A percentile compares a stretch with the other conserved stretches of the same genome.
Evolutionary conservation across 1,139 yeast species (phyloP).

Genomic region (Hemisphaericaspora subhashii): DNA sequence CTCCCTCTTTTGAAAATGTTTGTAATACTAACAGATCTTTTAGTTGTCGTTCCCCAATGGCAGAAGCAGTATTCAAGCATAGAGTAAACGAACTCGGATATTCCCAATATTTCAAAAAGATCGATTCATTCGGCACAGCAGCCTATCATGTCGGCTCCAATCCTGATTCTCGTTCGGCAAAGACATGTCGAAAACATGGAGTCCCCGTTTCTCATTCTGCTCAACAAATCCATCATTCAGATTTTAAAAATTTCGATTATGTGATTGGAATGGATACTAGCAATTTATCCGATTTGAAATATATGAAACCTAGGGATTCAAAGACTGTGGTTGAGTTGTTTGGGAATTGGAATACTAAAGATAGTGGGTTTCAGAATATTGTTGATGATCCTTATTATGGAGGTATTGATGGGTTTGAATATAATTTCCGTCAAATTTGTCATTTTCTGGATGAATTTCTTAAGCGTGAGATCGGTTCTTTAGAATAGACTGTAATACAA

Average conservation of each 20-base stretch:
- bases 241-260: conserved; percentile 75
- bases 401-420: conserved; percentile 77
- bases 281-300: conserved; percentile 59
- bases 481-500: too few species aligned
- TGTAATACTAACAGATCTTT: conserved; percentile 15
- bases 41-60: conserved; percentile 96
- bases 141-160: conserved; percentile 80
- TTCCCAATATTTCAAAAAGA: conserved; percentile 39
- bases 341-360: conserved; percentile 71
- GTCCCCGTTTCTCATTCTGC: conserved; percentile 77
- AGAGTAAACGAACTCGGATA: conserved; percentile 54
- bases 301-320: conserved; percentile 56
- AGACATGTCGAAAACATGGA: conserved; percentile 68
- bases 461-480: conserved; percentile 42
- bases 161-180: conserved; percentile 75
- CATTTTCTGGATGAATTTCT: conserved; percentile 73
- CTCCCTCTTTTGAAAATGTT: too few species aligned
- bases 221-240: conserved; percentile 60
- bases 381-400: conserved; percentile 95
- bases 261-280: conserved; percentile 82
- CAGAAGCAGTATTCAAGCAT: conserved; percentile 85
- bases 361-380: conserved; percentile 47
- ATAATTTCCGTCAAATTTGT: conserved; percentile 67
- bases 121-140: conserved; percentile 89
- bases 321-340: conserved; percentile 59